Evolutionary conservation across 2,329 filamentous ascomycete species (phyloP).

Genomic region (Orbilia ellipsospora): DNA sequence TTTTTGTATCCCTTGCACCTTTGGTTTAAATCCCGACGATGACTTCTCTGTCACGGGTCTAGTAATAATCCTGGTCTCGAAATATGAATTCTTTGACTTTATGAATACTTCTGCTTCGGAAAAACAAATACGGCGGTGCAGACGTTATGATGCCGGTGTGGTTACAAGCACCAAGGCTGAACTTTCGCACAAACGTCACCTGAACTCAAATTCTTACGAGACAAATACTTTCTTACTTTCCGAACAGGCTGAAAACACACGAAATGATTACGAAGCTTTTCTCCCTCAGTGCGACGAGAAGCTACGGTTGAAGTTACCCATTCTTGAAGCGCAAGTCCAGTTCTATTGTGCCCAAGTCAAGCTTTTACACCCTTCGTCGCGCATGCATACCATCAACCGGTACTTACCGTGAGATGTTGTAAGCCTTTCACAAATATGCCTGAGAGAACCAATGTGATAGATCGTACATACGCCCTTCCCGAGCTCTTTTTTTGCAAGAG

Average conservation of each 20-base stretch:
- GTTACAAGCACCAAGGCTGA: conserved; percentile 6
- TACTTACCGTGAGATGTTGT: too few relatives aligned
- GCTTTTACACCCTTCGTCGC: background rate
- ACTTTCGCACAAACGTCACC: conserved; percentile 4
- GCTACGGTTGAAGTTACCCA: background rate
- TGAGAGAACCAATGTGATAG: too few relatives aligned
- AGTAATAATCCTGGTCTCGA: too few relatives aligned
- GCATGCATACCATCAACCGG: too few relatives aligned
- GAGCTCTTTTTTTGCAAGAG: too few relatives aligned
- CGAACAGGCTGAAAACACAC: background rate
- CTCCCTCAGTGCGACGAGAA: background rate
- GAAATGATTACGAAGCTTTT: conserved; percentile 5
- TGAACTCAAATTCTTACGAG: background rate
- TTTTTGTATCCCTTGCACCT: background rate
- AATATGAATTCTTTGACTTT: too few relatives aligned
- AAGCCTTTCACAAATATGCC: too few relatives aligned
- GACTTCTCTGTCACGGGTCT: background rate
- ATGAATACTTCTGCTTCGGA: too few relatives aligned
- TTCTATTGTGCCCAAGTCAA: background rate
- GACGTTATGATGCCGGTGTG: background rate
- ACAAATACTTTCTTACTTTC: too few relatives aligned
- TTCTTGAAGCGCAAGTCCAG: conserved; percentile 13
- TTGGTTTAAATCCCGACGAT: background rate
- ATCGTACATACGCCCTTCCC: too few relatives aligned
- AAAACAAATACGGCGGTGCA: too few relatives aligned